Evolutionary conservation across 75 land plant species (phyloP).

Genomic region (Cunninghamia lanceolata): DNA sequence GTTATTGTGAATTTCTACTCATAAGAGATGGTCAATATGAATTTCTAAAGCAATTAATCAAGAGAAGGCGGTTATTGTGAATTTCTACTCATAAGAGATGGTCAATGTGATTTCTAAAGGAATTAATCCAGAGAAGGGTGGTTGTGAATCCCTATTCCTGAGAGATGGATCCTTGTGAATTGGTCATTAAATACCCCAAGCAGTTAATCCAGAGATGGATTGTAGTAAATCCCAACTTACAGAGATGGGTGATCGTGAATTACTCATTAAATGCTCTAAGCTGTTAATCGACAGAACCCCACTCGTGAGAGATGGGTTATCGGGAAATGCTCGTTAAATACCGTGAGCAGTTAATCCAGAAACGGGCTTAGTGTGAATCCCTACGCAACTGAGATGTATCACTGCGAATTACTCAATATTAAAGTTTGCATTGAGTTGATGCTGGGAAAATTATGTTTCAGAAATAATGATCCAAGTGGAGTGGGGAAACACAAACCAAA

Average conservation of each 20-base stretch:
- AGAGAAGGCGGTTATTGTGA: not conserved
- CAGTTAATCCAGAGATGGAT: not conserved
- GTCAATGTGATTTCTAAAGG: not conserved
- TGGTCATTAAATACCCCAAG: not conserved
- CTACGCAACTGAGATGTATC: not conserved
- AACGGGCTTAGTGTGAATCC: not conserved
- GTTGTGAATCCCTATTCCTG: not conserved
- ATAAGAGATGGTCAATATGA: not conserved
- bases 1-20: not conserved
- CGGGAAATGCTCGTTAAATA: not conserved
- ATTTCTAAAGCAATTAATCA: not conserved
- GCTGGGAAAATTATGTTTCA: not conserved
- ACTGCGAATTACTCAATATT: not conserved
- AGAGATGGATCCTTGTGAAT: not conserved
- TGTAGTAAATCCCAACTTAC: not conserved
- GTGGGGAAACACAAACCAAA: slow-evolving; percentile 37
- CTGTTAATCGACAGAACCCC: not conserved
- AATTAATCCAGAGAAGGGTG: not conserved
- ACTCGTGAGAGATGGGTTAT: not conserved
- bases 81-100: not conserved
- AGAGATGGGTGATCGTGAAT: not conserved
- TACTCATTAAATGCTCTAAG: not conserved
- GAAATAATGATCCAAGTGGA: not conserved
- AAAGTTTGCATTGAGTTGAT: not conserved
- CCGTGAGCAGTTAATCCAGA: not conserved